Evolutionary conservation across 2,329 filamentous ascomycete genomes (phyloP), one percentile per base, ranked within the genome.

Genomic region (Xylariaceae sp.): DNA sequence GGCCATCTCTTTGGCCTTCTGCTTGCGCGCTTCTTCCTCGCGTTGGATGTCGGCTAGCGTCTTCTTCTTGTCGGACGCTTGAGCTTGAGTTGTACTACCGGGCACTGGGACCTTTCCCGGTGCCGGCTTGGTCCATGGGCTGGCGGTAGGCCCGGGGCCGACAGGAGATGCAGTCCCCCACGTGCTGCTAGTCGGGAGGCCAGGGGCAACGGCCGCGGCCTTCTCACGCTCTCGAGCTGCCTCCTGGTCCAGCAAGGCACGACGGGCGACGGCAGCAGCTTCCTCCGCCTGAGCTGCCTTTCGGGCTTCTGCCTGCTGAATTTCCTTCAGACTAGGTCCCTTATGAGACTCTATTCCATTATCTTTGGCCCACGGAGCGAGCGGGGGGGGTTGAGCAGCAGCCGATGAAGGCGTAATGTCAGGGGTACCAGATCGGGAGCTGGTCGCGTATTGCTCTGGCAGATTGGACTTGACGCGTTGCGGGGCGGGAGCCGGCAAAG

Each of bases 281-380:
- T 95, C 91, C 70, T 98, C 93, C 12, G 86, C 88, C 75, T 96
- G 90, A 49, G 93, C 93, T 10, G 93, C 93, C 72, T 95, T 96
- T 69, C 89, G 91, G 37, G 93, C 93, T 73, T 99, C 95, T 3
- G 91, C 89, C 73, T 96, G 93, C 73, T 99, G 95, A 20, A 99
- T 99, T 70, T 99, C 93, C 76, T 92, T 96, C 60, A 99, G 79
- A 57, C 93, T 97, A 2, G 93, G 95, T 0, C 92, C 93, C 73
- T 90, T 96, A 41, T 90, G 86, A 20, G 82, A 77, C 57, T 86
- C 81, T 4, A 80, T 76, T 47, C 89, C 88, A 2, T 84, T 83
- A 62, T 98, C 92, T 72, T 95, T 95, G 4, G 95, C 95, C 95
- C 95, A 99, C 0, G 95, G 95, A 0, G 95, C 95, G 63, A 97